Conservation (phyloP, 305 asterid species). For the Solanum hybrid region DNA sequence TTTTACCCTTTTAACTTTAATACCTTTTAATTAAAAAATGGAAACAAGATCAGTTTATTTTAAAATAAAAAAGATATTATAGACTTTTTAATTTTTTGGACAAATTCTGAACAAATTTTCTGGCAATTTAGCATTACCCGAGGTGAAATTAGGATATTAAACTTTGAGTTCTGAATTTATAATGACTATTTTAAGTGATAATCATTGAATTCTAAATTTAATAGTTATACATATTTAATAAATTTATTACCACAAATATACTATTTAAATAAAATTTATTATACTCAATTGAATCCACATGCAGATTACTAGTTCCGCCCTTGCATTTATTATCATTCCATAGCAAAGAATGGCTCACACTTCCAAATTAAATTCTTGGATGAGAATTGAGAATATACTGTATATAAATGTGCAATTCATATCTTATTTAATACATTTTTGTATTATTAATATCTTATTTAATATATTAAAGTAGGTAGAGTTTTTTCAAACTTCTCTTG, state of each 20-base stretch:
- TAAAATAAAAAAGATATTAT: no score
- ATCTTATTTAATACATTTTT: no score
- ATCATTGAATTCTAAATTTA: background rate
- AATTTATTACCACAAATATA: background rate
- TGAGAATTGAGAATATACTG: background rate
- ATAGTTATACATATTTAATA: background rate
- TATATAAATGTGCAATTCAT: background rate
- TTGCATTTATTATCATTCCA: background rate
- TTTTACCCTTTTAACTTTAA: no score
- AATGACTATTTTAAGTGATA: background rate
- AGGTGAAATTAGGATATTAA: no score
- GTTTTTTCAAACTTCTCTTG: no score
- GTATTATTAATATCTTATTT: no score
- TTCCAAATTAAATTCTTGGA: background rate
- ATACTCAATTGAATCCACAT: fast-evolving
- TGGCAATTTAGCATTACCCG: no score
- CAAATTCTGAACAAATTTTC: no score
- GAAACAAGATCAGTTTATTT: no score
- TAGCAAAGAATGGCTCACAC: background rate
- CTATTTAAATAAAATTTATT: background rate
- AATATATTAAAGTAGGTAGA: no score
- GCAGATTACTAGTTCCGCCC: background rate
- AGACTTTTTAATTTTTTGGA: no score
- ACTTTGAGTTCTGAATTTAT: background rate
- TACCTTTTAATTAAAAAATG: no score